Evolutionary conservation across 2,329 filamentous ascomycete genomes (phyloP), one percentile per base, ranked within the genome.

Genomic region (Byssochlamys sp.): DNA sequence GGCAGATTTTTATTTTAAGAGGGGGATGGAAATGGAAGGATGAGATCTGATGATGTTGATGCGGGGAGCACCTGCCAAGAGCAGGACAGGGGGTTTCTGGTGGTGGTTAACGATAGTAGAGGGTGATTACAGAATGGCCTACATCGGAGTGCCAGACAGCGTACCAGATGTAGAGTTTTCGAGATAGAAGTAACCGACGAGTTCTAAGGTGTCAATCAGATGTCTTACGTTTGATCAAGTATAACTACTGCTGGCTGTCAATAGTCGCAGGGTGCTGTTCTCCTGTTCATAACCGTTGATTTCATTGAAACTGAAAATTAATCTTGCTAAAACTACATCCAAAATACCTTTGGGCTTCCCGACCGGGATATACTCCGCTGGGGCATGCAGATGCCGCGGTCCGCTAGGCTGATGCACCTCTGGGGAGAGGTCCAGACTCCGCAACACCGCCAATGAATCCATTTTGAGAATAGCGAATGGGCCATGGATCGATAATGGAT

Each of bases 401-500:
- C 39, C n/a, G 39, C 39, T 9, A 24, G 39, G 19, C 19, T 19
- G 39, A 19, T 14, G n/a, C 39, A 19, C 14, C n/a, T 19, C 19
- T 45, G n/a, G 19, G 14, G n/a, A 45, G 39, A 45, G 19, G 19
- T 45, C n/a, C 35, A 6, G 39, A 19, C n/a, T 19, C 39, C 3
- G 39, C n/a, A 45, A 7, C 19, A 19, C 9, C 1, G 39, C 39
- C 39, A 45, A 45, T 19, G 14, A 19, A 45, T 45, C 39, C 39
- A 14, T 45, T 24, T 19, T 19, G 39, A 45, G 39, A 45, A 45
- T 14, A 4, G n/a, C 19, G n/a, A 9, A 45, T 9, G 39, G 39
- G 39, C 14, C 12, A 12, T 27, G 24, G 12, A 12, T 4, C 24
- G 25, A 26, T 26, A 51, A n/a, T 51, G 3, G 49, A 66, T 72